These are phyloP conservation scores for Ogataea henricii DNA, from an alignment of 805 yeast genomes.

Conservation along the genomic window DNA sequence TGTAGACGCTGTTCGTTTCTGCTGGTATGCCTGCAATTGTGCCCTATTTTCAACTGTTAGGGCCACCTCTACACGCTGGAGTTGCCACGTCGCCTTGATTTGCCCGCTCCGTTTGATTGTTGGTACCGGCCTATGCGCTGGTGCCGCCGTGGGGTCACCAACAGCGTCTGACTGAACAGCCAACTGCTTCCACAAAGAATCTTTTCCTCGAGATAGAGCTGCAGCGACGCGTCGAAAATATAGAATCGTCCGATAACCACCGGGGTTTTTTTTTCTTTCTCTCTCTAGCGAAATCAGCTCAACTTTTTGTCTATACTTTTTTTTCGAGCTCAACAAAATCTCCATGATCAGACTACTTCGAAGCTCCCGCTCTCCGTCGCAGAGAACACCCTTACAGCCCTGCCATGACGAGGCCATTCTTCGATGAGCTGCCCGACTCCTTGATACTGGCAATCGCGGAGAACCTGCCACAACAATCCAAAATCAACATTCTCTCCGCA, in stretches of 20 bases:
- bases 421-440: slow-evolving; percentile 25
- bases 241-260: not conserved
- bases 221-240: not conserved
- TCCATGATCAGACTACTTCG: not conserved
- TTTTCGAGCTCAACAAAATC: not conserved
- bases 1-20: not conserved
- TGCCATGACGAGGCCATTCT: slow-evolving; percentile 4
- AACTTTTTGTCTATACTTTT: too few relatives aligned
- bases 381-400: not conserved
- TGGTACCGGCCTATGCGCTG: not conserved
- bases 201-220: not conserved
- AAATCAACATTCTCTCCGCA: slow-evolving; percentile 35
- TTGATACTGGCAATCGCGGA: slow-evolving; percentile 24
- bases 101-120: not conserved
- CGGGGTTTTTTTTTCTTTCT: not conserved
- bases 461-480: slow-evolving; percentile 43
- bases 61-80: not conserved
- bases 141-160: not conserved
- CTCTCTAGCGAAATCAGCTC: not conserved
- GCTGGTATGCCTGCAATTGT: not conserved
- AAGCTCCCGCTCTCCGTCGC: not conserved
- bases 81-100: not conserved
- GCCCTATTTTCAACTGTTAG: not conserved
- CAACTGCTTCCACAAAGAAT: not conserved
- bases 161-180: too few relatives aligned